A percentile compares a stretch with the other conserved stretches of the same genome.
phyloP scores from a whole-genome alignment of 345 rosid genomes.

The Eucalyptus brandiana region DNA sequence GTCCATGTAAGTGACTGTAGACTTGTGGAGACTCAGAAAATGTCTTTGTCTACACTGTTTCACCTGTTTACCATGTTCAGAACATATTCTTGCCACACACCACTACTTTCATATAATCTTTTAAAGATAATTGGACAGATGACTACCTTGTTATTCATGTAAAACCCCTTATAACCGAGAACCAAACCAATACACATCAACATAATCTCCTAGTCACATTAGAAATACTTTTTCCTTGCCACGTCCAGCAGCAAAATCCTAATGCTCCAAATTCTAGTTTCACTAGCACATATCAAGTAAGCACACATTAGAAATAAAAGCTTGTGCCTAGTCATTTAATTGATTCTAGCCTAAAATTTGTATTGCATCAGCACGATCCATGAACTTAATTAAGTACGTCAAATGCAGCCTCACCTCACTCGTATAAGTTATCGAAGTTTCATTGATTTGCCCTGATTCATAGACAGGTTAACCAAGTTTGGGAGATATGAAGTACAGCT shows the following conservation, averaged over 20 bases:
- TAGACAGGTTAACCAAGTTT: not conserved
- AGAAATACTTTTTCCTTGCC: not conserved
- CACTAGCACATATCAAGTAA: not conserved
- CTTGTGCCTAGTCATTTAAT: not conserved
- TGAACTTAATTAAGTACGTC: not conserved
- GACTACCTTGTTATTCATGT: not conserved
- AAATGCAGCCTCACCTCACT: not conserved
- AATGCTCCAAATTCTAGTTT: not conserved
- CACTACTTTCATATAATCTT: not conserved
- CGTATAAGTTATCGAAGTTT: not conserved
- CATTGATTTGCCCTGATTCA: not conserved
- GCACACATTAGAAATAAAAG: not conserved
- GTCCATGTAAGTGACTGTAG: not conserved
- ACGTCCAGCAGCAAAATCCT: not conserved
- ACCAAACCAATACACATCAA: not conserved
- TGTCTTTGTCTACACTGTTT: not conserved
- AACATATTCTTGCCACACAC: not conserved
- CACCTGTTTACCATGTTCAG: not conserved
- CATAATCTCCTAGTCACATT: not conserved
- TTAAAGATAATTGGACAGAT: not conserved
- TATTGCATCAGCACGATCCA: not conserved
- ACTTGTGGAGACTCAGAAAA: not conserved
- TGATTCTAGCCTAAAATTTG: not conserved
- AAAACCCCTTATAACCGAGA: not conserved
- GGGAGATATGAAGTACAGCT: not conserved